Evolutionary conservation across 2,329 filamentous ascomycete genomes (phyloP).

Genomic region (Ophiostoma quercus): DNA sequence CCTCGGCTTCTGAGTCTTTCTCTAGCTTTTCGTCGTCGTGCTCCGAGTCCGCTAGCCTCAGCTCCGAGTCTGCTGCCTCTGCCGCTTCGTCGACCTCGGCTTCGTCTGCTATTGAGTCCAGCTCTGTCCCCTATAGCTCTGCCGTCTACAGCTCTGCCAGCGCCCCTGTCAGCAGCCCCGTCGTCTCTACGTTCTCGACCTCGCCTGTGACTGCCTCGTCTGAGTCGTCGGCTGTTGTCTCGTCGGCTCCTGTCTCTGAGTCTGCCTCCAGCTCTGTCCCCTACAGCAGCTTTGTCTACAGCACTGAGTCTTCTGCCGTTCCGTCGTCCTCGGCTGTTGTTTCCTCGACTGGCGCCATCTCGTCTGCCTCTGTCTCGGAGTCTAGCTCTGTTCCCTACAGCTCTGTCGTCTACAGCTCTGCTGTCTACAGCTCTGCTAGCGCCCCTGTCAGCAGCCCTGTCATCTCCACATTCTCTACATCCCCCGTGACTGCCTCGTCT

Average conservation of each 20-base stretch:
- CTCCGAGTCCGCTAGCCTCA: not conserved
- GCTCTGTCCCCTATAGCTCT: not conserved
- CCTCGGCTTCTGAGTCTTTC: not conserved
- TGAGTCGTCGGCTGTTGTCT: not conserved
- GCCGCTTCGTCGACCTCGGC: not conserved
- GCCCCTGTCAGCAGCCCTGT: not conserved
- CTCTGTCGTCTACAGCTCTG: not conserved
- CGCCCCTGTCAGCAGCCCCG: not conserved
- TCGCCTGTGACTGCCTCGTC: constrained; percentile 7
- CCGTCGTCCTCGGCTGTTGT: not conserved
- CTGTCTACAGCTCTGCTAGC: constrained; percentile 7
- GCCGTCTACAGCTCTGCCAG: constrained; percentile 6
- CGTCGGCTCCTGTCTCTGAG: not conserved
- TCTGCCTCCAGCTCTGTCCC: not conserved
- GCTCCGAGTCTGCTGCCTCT: not conserved
- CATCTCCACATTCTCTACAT: not conserved
- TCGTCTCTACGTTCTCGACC: not conserved
- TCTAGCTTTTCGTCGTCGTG: not conserved
- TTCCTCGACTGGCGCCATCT: not conserved
- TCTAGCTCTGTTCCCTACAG: constrained; percentile 1
- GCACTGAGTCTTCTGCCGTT: not conserved
- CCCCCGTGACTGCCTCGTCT: constrained; percentile 3
- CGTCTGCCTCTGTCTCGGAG: not conserved
- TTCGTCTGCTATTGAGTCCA: not conserved
- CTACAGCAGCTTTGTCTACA: constrained; percentile 3